Conservation (phyloP, 169 alveolate genomes). For the Babesia sp. region DNA sequence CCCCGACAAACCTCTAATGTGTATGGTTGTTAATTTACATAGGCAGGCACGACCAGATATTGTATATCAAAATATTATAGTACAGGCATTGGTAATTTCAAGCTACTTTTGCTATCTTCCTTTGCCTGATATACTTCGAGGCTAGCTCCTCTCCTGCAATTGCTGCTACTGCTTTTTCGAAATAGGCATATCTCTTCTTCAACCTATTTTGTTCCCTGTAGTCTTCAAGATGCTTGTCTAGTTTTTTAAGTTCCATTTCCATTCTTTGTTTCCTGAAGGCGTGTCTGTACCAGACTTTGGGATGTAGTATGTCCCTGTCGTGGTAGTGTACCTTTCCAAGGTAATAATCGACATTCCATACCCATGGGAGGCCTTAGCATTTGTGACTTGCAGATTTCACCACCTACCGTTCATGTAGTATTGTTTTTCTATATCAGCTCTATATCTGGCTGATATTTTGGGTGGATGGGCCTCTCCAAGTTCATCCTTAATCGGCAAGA, state of each 20-base stretch:
- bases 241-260: constrained; percentile 58
- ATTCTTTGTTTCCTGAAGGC: constrained; percentile 69
- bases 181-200: constrained; percentile 73
- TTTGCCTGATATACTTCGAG: constrained; percentile 80
- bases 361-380: constrained; percentile 82
- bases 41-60: background rate
- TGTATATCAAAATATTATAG: background rate
- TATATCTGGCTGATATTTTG: constrained; percentile 64
- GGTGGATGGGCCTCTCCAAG: constrained; percentile 88
- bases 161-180: constrained; percentile 80
- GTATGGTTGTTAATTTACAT: background rate
- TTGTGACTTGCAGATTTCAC: background rate
- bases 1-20: constrained; percentile 27
- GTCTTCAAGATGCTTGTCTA: constrained; percentile 55
- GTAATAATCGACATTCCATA: constrained; percentile 81
- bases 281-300: constrained; percentile 80
- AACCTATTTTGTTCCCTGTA: constrained; percentile 70
- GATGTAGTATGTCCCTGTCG: constrained; percentile 81
- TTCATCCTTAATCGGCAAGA: constrained; percentile 84
- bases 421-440: constrained; percentile 84
- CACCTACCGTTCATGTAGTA: constrained; percentile 78
- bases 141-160: constrained; percentile 84
- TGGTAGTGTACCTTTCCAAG: constrained; percentile 77
- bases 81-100: background rate
- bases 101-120: constrained; percentile 69